phyloP scores from a whole-genome alignment of 2,329 filamentous ascomycete species.

The Sarocladiaceae sp. region DNA sequence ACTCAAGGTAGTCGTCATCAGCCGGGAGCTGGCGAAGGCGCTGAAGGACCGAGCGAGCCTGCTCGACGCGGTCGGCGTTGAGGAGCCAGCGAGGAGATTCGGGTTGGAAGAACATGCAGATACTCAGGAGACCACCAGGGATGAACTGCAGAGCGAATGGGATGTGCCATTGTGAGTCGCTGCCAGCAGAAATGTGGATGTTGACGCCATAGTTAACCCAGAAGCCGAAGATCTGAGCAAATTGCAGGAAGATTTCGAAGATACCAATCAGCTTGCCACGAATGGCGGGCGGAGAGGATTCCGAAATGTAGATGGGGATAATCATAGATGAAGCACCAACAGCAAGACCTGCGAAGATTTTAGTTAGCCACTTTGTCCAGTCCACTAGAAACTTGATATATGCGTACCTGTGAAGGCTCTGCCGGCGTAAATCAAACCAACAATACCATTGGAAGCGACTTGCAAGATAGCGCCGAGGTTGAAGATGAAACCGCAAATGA shows the following conservation, averaged over 20 bases:
- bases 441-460: conserved; percentile 32
- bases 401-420: conserved; percentile 33
- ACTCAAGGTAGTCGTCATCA: conserved; percentile 12
- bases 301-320: conserved; percentile 52
- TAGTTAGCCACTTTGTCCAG: background rate
- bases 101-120: conserved; percentile 23
- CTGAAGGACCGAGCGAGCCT: conserved; percentile 12
- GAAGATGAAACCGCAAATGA: conserved; percentile 44
- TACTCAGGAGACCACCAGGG: conserved; percentile 18
- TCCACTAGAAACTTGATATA: background rate
- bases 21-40: conserved; percentile 13
- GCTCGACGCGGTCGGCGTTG: conserved; percentile 6
- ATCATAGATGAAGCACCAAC: conserved; percentile 43
- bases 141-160: conserved; percentile 25
- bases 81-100: conserved; percentile 26
- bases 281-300: conserved; percentile 46
- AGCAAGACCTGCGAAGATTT: conserved; percentile 37
- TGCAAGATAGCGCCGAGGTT: conserved; percentile 45
- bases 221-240: conserved; percentile 44
- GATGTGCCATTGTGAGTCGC: conserved; percentile 32
- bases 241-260: conserved; percentile 44
- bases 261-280: conserved; percentile 46
- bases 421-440: conserved; percentile 50
- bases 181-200: conserved; percentile 13
- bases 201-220: conserved; percentile 21